Evolutionary conservation across 805 yeast genomes (phyloP).

Genomic region (Wickerhamomyces strasburgensis): DNA sequence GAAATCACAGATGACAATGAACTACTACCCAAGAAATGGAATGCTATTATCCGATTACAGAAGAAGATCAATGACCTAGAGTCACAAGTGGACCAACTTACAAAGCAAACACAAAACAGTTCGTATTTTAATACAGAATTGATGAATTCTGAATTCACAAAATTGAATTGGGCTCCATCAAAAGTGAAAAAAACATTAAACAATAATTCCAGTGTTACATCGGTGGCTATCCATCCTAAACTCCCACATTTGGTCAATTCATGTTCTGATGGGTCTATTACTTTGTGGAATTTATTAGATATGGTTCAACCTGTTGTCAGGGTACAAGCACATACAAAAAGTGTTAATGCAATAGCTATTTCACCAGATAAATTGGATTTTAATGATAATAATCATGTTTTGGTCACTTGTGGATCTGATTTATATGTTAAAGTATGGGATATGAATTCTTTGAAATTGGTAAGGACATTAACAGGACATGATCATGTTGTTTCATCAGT

Average conservation of each 20-base stretch:
- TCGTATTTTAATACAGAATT: neutral
- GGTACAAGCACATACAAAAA: conserved; percentile 71
- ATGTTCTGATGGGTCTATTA: conserved; percentile 60
- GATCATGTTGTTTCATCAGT: conserved; percentile 77
- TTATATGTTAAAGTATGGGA: conserved; percentile 68
- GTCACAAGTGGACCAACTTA: conserved; percentile 44
- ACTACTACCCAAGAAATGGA: conserved; percentile 76
- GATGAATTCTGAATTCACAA: conserved; percentile 10
- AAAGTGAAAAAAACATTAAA: conserved; percentile 22
- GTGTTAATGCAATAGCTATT: conserved; percentile 54
- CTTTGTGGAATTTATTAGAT: conserved; percentile 67
- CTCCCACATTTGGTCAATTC: conserved; percentile 62
- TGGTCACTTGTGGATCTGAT: conserved; percentile 50
- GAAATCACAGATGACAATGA: conserved; percentile 24
- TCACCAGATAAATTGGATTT: conserved; percentile 37
- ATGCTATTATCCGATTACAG: conserved; percentile 76
- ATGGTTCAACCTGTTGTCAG: conserved; percentile 55
- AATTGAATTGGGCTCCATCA: conserved; percentile 24
- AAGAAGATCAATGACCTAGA: conserved; percentile 68
- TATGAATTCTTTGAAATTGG: conserved; percentile 43
- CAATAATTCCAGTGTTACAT: conserved; percentile 48
- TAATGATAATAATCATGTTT: conserved; percentile 20
- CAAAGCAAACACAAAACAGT: conserved; percentile 28
- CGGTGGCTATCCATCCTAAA: conserved; percentile 70
- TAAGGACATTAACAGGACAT: conserved; percentile 73